Base-by-base conservation (phyloP, 768 basidiomycete species). In the Tulasnella sp. region DNA sequence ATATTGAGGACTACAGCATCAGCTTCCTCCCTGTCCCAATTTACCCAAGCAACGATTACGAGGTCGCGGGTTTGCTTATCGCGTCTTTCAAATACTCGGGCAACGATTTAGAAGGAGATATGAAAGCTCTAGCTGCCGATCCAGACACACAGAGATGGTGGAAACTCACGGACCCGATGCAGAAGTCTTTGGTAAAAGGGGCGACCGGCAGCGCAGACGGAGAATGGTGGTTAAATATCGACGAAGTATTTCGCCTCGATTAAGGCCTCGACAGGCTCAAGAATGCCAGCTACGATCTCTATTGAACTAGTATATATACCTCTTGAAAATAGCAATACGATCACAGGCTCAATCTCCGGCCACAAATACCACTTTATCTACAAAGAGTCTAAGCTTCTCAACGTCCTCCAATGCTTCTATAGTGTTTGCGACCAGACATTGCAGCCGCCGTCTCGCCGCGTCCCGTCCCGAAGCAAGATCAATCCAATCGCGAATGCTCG, bases 11-110 rank as follows among this genome's bases (percentile, higher is more conserved):
- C 83, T 94, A 93, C 81, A 91, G 91, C 22, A 93, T 93, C 82
- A 86, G 91, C 79, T 87, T 91, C 80, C 88, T 89, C 79, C 86
- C 88, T 22, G 79, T 81, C 19, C 82, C 81, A 9, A 76, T 80
- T 11, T 79, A 79, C 70, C 77, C 78, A 5, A 22, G 45, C 15
- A 68, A 71, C 25, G 42, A 37, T 31, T 37, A 49, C 3, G 70
- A 71, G 42, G 42, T 67, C n/a, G 67, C 80, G 14, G 77, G 80
- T 49, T 86, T 94, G 54, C 86, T 94, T n/a, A 87, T 93, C 78
- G 91, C 91, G n/a, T 89, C 86, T 67, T 91, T 93, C 86, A 91
- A 91, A 80, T 93, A 93, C 79, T 88, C 85, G 0, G 93, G 92
- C 0, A 77, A 83, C 3, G 87, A 93, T 79, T 92, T 87, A 49